Evolutionary conservation across 2,329 filamentous ascomycete genomes (phyloP).

Genomic region (Pleomassaria siparia): DNA sequence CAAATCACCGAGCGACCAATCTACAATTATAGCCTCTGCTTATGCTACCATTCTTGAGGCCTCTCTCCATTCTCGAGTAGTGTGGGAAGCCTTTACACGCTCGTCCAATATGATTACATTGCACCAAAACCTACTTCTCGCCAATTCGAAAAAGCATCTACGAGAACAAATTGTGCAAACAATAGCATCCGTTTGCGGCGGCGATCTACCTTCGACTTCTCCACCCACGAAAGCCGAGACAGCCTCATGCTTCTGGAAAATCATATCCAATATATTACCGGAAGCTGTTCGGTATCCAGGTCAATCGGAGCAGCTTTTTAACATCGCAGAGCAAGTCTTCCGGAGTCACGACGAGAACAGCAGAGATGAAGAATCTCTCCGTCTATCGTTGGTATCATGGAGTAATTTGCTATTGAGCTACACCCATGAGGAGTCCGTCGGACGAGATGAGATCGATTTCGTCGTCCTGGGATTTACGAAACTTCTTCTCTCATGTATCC

Average conservation of each 20-base stretch:
- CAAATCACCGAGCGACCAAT: constrained; percentile 13
- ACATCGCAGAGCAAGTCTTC: constrained; percentile 40
- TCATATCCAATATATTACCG: constrained; percentile 35
- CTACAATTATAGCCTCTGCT: constrained; percentile 21
- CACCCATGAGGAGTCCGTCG: constrained; percentile 37
- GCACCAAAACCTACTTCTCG: constrained; percentile 36
- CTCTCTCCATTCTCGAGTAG: constrained; percentile 34
- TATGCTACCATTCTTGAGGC: constrained; percentile 41
- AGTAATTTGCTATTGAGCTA: constrained; percentile 36
- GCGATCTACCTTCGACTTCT: constrained; percentile 36
- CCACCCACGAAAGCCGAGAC: constrained; percentile 31
- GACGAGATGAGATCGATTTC: constrained; percentile 36
- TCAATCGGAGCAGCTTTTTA: constrained; percentile 37
- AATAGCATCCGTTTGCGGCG: constrained; percentile 39
- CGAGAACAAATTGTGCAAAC: constrained; percentile 30
- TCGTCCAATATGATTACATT: constrained; percentile 24
- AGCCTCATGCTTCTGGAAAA: constrained; percentile 36
- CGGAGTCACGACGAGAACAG: constrained; percentile 36
- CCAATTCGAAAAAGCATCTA: constrained; percentile 20
- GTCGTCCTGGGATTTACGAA: constrained; percentile 44
- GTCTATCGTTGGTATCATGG: constrained; percentile 33
- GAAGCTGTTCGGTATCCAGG: constrained; percentile 21
- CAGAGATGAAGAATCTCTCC: constrained; percentile 33
- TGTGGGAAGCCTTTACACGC: constrained; percentile 38
- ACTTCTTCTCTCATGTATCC: constrained; percentile 41